Base-by-base conservation (phyloP, 176 grass and related monocot genomes). In the Tillandsia leiboldiana region DNA sequence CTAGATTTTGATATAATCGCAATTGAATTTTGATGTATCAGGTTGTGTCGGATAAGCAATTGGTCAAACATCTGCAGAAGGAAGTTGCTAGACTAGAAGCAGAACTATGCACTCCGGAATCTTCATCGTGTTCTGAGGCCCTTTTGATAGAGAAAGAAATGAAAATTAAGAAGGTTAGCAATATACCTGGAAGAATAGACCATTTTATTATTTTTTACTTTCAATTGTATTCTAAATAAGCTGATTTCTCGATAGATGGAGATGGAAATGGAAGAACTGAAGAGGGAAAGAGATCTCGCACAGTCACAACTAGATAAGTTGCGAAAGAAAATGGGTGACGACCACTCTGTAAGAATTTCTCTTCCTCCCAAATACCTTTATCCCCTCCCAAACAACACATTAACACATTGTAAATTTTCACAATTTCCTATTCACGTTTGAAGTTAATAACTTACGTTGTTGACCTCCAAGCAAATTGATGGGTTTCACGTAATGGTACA, bases 21-120 rank as follows among this genome's bases (percentile, higher is more conserved):
- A 13, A 56, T 12, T 61, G 13, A 61, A 15, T 61, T 61, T 61
- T 61, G 56, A 26, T 9, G 10, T 81, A 11, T 73, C 72, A 97
- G 93, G 89, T 99, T 79, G 77, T 99, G 51, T 96, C 88, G 67
- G 81, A 96, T 73, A 96, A 96, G 77, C 89, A 97, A 71, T 51
- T 96, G 33, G 93, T 96, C 48, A 96, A 81, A 62, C 84, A 96
- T 71, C 81, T 96, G 72, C 93, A 96, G 74, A 85, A 82, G 63
- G 87, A 90, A 82, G 84, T 99, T 72, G 89, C 87, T n/a, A 87
- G 94, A 76, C 72, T 99, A 8, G 89, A 93, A 83, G 84, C 94
- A 74, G 94, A 83, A 69, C 69, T 87, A 62, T 81, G 82, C 13
- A 99, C 89, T 15, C 80, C 87, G 18, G 94, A 88, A 49, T 50